These are phyloP conservation scores for Cadophora sp. DNA, from an alignment of 2,329 filamentous ascomycete species.

Conservation along the genomic window DNA sequence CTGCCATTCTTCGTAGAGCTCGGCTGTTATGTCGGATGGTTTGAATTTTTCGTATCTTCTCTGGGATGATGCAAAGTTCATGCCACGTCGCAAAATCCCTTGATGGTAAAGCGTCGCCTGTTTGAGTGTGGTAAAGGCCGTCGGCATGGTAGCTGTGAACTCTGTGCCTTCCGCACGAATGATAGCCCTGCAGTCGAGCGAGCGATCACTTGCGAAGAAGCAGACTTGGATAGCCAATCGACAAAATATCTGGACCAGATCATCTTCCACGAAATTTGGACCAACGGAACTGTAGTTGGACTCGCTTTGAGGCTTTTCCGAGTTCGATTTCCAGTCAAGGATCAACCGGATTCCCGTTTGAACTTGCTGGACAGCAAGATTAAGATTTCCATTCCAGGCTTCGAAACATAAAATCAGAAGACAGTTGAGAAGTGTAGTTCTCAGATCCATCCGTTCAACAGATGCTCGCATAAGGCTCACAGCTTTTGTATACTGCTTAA, in stretches of 20 bases:
- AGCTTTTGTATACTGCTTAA: constrained; percentile 29
- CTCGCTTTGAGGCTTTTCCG: neutral
- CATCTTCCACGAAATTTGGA: constrained; percentile 12
- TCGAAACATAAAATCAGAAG: constrained; percentile 58
- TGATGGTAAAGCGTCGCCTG: constrained; percentile 25
- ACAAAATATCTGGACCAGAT: constrained; percentile 28
- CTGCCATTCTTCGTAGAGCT: constrained; percentile 2
- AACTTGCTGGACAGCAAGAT: constrained; percentile 30
- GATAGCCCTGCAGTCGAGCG: constrained; percentile 5
- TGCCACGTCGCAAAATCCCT: constrained; percentile 18
- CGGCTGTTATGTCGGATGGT: neutral
- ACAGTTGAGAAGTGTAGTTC: constrained; percentile 22
- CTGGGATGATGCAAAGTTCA: constrained; percentile 7
- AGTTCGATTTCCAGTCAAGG: constrained; percentile 39
- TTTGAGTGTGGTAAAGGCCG: constrained; percentile 15
- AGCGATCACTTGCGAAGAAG: constrained; percentile 24
- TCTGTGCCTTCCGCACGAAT: constrained; percentile 16
- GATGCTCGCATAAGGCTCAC: constrained; percentile 26
- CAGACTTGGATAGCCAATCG: constrained; percentile 27
- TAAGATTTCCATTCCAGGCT: constrained; percentile 56
- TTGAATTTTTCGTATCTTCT: neutral
- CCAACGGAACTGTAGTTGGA: constrained; percentile 3
- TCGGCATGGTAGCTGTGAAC: constrained; percentile 25
- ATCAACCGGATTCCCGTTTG: constrained; percentile 31
- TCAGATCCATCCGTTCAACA: constrained; percentile 13